Evolutionary conservation across 345 rosid species (phyloP).

Genomic region (Odontarrhena argentea): DNA sequence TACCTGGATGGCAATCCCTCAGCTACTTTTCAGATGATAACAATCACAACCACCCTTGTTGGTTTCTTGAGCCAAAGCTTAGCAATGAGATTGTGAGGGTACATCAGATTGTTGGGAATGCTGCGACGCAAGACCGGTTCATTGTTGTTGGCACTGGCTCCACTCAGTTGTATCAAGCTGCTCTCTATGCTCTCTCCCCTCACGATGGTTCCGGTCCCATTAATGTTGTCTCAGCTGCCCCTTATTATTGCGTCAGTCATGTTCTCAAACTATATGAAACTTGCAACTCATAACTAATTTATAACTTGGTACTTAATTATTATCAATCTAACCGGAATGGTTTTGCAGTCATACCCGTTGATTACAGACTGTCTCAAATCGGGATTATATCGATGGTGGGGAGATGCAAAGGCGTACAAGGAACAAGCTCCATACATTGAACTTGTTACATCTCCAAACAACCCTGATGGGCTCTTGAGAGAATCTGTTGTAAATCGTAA

Average conservation of each 20-base stretch:
- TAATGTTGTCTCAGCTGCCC: constrained; percentile 79
- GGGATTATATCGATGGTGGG: constrained; percentile 76
- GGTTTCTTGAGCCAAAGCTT: constrained; percentile 88
- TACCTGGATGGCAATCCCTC: constrained; percentile 83
- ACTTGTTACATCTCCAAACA: constrained; percentile 89
- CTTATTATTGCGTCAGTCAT: constrained; percentile 73
- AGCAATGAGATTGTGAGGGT: constrained; percentile 61
- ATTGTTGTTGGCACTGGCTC: constrained; percentile 94
- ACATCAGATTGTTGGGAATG: constrained; percentile 79
- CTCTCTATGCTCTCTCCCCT: constrained; percentile 73
- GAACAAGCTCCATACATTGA: constrained; percentile 78
- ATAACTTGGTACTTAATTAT: too few species aligned
- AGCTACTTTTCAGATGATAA: constrained; percentile 77
- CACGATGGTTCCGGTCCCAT: constrained; percentile 60
- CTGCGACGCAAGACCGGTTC: constrained; percentile 60
- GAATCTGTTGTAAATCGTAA: constrained; percentile 64
- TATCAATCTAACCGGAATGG: too few species aligned
- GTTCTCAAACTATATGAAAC: neutral
- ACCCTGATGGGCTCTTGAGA: constrained; percentile 84
- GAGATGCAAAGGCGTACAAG: constrained; percentile 67
- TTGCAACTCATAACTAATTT: too few species aligned
- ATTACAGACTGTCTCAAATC: constrained; percentile 84
- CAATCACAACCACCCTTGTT: constrained; percentile 55
- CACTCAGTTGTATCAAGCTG: constrained; percentile 84
- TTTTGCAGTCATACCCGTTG: constrained; percentile 71